These are phyloP conservation scores for Dryadomyces quercivorus DNA, from an alignment of 2,329 filamentous ascomycete species.

Conservation along the genomic window DNA sequence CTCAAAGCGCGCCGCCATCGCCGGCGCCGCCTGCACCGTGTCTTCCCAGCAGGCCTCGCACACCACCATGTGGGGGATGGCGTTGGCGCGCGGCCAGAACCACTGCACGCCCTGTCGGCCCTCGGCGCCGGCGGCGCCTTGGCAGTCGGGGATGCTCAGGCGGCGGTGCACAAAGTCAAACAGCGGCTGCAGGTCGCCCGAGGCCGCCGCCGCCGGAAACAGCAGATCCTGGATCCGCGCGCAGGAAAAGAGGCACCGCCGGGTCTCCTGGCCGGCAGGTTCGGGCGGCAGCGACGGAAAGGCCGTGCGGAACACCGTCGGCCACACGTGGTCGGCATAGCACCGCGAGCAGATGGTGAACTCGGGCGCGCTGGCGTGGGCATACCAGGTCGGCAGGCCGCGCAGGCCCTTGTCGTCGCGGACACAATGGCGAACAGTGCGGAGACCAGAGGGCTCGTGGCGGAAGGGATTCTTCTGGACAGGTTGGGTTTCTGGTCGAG, in stretches of 20 bases:
- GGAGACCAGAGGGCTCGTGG: background rate
- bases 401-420: slow-evolving; percentile 16
- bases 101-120: slow-evolving; percentile 17
- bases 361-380: slow-evolving; percentile 19
- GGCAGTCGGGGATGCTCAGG: slow-evolving; percentile 18
- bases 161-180: slow-evolving; percentile 19
- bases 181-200: slow-evolving; percentile 14
- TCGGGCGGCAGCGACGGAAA: slow-evolving; percentile 15
- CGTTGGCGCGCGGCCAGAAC: slow-evolving; percentile 17
- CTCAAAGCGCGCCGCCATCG: slow-evolving; percentile 19
- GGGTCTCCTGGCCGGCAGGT: slow-evolving; percentile 6
- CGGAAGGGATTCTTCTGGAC: too few species aligned
- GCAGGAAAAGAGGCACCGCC: slow-evolving; percentile 19
- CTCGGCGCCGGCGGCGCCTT: slow-evolving; percentile 11
- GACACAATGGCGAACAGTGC: slow-evolving; percentile 14
- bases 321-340: slow-evolving; percentile 24
- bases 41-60: slow-evolving; percentile 28
- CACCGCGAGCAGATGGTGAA: slow-evolving; percentile 29
- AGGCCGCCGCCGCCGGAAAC: slow-evolving; percentile 19
- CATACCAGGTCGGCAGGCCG: slow-evolving; percentile 23
- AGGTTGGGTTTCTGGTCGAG: too few species aligned
- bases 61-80: slow-evolving; percentile 20
- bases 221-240: slow-evolving; percentile 22
- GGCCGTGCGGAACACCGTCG: slow-evolving; percentile 15
- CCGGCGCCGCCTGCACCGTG: slow-evolving; percentile 12